Percentiles rank a stretch among this genome's conserved stretches.
phyloP scores from a whole-genome alignment of 2,329 filamentous ascomycete genomes.

The Xylaria sp. region DNA sequence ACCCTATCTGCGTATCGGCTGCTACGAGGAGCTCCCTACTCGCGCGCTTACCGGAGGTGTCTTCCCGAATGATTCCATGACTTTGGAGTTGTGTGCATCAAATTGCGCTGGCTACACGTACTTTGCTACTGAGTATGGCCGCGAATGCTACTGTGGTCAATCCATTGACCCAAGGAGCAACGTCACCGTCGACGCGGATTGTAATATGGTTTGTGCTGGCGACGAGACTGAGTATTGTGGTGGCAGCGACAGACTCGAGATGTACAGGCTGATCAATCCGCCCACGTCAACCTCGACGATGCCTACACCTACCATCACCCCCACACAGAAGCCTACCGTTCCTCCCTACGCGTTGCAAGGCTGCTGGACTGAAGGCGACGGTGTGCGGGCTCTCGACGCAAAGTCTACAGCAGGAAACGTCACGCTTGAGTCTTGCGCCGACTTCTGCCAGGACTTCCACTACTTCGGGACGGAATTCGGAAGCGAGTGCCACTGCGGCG shows the following conservation, averaged over 20 bases:
- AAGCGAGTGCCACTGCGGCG: constrained; percentile 53
- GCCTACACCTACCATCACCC: constrained; percentile 35
- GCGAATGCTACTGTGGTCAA: constrained; percentile 56
- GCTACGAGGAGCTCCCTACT: constrained; percentile 53
- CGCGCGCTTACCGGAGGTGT: constrained; percentile 52
- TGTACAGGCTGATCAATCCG: constrained; percentile 47
- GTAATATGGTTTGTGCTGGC: constrained; percentile 53
- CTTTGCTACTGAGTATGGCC: constrained; percentile 53
- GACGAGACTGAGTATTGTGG: constrained; percentile 53
- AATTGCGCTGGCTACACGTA: constrained; percentile 52
- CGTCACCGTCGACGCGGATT: constrained; percentile 49
- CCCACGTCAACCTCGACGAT: constrained; percentile 31
- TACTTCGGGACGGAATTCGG: constrained; percentile 37
- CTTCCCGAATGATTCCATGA: constrained; percentile 52
- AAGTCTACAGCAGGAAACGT: constrained; percentile 41
- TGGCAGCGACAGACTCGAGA: constrained; percentile 51
- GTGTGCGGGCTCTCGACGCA: constrained; percentile 50
- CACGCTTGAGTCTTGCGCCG: constrained; percentile 53
- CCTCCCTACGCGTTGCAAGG: constrained; percentile 51
- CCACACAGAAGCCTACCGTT: constrained; percentile 47
- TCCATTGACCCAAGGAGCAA: constrained; percentile 48
- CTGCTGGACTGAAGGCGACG: constrained; percentile 54
- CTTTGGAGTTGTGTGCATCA: constrained; percentile 52
- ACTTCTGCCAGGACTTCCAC: constrained; percentile 44
- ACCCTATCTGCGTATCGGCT: constrained; percentile 52